Conservation (phyloP, 257 asterid genomes). For the Nicotiana paniculata region DNA sequence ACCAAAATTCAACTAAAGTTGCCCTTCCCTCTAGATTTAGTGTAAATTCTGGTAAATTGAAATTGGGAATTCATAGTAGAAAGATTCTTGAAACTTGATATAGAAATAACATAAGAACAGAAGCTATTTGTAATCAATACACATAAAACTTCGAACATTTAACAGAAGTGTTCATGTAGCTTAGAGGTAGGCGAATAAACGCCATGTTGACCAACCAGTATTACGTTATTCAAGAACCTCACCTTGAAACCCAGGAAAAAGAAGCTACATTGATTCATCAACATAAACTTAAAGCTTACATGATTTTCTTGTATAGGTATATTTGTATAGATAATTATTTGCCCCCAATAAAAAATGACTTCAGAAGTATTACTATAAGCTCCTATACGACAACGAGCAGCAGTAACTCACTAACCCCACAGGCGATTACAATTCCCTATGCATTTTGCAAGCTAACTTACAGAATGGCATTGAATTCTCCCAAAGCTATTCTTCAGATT, state of each 20-base stretch:
- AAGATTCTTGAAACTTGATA: neutral
- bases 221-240: neutral
- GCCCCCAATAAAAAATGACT: neutral
- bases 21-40: neutral
- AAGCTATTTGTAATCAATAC: neutral
- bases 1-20: neutral
- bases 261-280: neutral
- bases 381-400: neutral
- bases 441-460: slow-evolving; percentile 28
- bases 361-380: neutral
- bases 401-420: neutral
- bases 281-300: neutral
- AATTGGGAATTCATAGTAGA: neutral
- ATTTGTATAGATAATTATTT: neutral
- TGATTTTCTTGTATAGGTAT: neutral
- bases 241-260: neutral
- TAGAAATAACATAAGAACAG: neutral
- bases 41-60: neutral
- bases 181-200: neutral
- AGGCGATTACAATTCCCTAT: slow-evolving; percentile 1
- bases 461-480: neutral
- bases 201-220: neutral
- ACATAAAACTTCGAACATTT: neutral
- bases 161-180: neutral
- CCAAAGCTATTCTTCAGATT: slow-evolving; percentile 29